Conservation (phyloP, 2,329 filamentous ascomycete genomes). For the Aspergillus sp. region DNA sequence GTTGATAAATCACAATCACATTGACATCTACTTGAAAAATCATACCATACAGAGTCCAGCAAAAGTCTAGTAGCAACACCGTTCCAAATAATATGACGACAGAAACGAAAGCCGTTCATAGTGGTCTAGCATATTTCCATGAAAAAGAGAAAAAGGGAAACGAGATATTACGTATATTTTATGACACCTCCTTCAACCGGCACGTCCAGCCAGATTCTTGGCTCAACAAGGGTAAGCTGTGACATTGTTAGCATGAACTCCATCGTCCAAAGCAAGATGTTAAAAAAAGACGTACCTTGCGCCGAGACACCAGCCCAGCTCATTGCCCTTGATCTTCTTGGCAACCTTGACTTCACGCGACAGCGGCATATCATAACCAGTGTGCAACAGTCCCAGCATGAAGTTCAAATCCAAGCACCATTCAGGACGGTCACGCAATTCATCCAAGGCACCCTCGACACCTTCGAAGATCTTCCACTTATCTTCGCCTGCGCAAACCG, state of each 20-base stretch:
- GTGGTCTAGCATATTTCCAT: conserved; percentile 17
- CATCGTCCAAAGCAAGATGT: conserved; percentile 3
- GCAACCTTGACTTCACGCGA: conserved; percentile 94
- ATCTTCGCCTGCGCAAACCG: conserved; percentile 71
- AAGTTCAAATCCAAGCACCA: conserved; percentile 94
- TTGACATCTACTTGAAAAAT: neutral
- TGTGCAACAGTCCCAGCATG: conserved; percentile 86
- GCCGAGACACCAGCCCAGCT: conserved; percentile 95
- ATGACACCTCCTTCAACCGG: conserved; percentile 68
- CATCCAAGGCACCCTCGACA: conserved; percentile 67
- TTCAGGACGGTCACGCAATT: conserved; percentile 75
- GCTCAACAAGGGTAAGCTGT: conserved; percentile 71
- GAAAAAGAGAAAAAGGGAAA: conserved; percentile 11
- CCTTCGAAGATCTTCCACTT: conserved; percentile 74
- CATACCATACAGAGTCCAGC: neutral
- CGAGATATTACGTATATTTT: conserved; percentile 16
- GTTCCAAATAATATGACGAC: conserved; percentile 2
- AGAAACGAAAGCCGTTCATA: neutral
- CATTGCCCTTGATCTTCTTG: conserved; percentile 97
- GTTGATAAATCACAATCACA: neutral
- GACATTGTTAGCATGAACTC: conserved; percentile 14
- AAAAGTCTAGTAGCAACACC: conserved; percentile 1
- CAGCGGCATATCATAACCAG: conserved; percentile 95
- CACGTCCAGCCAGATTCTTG: conserved; percentile 84
- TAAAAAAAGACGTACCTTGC: conserved; percentile 61